A percentile compares a stretch with the other conserved stretches of the same genome.
phyloP scores from a whole-genome alignment of 495 filamentous ascomycete genomes.

The Oidiodendron maius region DNA sequence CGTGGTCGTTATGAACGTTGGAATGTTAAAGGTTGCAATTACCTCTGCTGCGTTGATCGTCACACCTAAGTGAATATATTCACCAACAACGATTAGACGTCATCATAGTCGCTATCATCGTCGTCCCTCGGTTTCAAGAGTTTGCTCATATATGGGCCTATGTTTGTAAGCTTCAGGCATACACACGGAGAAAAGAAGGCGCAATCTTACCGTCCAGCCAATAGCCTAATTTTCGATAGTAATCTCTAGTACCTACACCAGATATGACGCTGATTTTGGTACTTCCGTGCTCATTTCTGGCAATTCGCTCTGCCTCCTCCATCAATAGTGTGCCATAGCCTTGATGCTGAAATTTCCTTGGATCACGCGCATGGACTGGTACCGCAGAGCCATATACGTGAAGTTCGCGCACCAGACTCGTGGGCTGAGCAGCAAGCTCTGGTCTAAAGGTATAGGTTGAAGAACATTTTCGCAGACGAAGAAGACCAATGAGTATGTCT shows the following conservation, averaged over 20 bases:
- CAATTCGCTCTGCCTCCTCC: constrained; percentile 96
- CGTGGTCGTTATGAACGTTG: no score
- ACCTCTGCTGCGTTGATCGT: no score
- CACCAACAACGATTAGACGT: background rate
- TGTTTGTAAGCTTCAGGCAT: background rate
- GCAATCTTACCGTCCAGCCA: constrained; percentile 82
- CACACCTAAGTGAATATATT: no score
- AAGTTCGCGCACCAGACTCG: constrained; percentile 87
- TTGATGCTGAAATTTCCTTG: constrained; percentile 96
- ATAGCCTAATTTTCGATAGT: constrained; percentile 90
- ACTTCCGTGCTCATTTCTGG: constrained; percentile 87
- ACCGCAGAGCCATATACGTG: constrained; percentile 97
- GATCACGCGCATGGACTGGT: constrained; percentile 87
- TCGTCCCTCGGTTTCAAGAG: constrained; percentile 2
- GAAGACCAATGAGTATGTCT: constrained; percentile 89
- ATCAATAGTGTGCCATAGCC: constrained; percentile 94
- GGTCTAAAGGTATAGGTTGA: constrained; percentile 83
- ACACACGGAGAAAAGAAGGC: constrained; percentile 42
- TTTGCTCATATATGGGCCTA: constrained; percentile 10
- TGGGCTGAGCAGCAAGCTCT: constrained; percentile 79
- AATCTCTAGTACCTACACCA: constrained; percentile 88
- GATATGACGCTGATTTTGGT: constrained; percentile 93
- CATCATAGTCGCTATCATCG: constrained; percentile 3
- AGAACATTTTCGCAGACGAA: constrained; percentile 87
- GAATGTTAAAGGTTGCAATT: no score